These are phyloP conservation scores for Hymenoscyphus occultus DNA, from an alignment of 2,329 filamentous ascomycete species.

Conservation along the genomic window DNA sequence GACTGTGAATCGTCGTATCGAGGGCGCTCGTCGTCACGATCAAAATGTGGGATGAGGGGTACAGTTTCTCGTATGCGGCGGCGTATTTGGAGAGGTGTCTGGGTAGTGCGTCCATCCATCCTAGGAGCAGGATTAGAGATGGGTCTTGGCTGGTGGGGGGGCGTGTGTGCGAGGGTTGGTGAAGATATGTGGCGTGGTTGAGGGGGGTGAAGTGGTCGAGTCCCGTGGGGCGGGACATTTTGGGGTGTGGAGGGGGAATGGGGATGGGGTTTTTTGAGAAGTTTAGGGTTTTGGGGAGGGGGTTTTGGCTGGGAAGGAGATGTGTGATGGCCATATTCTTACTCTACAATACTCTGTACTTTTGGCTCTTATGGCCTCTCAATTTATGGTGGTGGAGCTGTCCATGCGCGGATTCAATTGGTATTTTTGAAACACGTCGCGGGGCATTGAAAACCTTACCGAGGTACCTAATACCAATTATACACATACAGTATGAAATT, in stretches of 20 bases:
- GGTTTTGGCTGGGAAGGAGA: too few species aligned
- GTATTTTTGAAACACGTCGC: too few species aligned
- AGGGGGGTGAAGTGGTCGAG: slow-evolving; percentile 38
- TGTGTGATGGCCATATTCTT: too few species aligned
- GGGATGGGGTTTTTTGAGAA: too few species aligned
- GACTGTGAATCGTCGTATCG: slow-evolving; percentile 40
- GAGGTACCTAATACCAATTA: too few species aligned
- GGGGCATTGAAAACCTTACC: too few species aligned
- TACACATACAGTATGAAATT: too few species aligned
- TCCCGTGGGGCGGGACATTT: slow-evolving; percentile 7
- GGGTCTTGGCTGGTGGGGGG: slow-evolving; percentile 20
- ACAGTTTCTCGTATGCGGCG: slow-evolving; percentile 41
- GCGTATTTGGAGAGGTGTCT: slow-evolving; percentile 48
- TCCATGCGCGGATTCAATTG: too few species aligned
- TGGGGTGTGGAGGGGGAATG: neutral
- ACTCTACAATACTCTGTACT: too few species aligned
- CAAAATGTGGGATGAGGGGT: slow-evolving; percentile 45
- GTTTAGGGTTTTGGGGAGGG: too few species aligned
- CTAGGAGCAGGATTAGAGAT: slow-evolving; percentile 43
- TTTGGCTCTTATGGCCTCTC: too few species aligned
- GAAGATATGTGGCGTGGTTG: slow-evolving; percentile 40
- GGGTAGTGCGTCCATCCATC: slow-evolving; percentile 47
- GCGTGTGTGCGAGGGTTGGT: slow-evolving; percentile 32
- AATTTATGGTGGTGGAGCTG: too few species aligned
- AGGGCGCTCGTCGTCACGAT: slow-evolving; percentile 48